phyloP scores from a whole-genome alignment of 2,329 filamentous ascomycete genomes.

The Colletotrichum eremochloae region DNA sequence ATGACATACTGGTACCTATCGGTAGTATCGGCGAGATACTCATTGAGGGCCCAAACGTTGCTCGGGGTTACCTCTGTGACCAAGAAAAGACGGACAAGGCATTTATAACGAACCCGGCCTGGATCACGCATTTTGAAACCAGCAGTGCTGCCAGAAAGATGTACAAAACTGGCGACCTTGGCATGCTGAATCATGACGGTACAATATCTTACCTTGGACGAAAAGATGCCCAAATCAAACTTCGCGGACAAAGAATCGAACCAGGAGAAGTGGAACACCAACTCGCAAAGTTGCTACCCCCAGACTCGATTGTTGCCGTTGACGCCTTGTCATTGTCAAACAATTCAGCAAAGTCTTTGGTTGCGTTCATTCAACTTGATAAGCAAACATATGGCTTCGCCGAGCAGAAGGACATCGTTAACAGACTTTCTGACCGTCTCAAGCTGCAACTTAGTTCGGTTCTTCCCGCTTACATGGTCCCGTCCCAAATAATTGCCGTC shows the following conservation, averaged over 20 bases:
- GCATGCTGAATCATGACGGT: conserved; percentile 25
- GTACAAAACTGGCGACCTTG: conserved; percentile 42
- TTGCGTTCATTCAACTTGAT: conserved; percentile 29
- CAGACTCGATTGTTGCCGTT: conserved; percentile 13
- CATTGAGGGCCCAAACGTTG: conserved; percentile 47
- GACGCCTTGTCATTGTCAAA: conserved; percentile 13
- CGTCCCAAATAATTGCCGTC: conserved; percentile 39
- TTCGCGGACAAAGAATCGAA: conserved; percentile 52
- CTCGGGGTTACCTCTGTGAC: conserved; percentile 41
- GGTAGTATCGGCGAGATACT: conserved; percentile 48
- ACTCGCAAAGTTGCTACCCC: conserved; percentile 26
- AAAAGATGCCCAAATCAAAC: conserved; percentile 50
- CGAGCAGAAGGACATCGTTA: neutral
- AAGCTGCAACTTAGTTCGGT: conserved; percentile 11
- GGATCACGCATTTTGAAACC: conserved; percentile 6
- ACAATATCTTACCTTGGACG: conserved; percentile 44
- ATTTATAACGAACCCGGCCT: conserved; percentile 27
- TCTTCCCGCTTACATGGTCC: conserved; percentile 46
- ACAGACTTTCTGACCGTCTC: conserved; percentile 6
- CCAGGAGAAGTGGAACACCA: conserved; percentile 50
- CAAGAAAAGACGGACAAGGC: neutral
- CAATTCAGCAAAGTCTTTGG: conserved; percentile 18
- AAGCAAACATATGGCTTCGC: neutral
- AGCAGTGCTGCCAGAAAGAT: neutral
- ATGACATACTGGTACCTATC: conserved; percentile 44